Conservation (phyloP, 2,329 filamentous ascomycete species). For the Fusarium sp. region DNA sequence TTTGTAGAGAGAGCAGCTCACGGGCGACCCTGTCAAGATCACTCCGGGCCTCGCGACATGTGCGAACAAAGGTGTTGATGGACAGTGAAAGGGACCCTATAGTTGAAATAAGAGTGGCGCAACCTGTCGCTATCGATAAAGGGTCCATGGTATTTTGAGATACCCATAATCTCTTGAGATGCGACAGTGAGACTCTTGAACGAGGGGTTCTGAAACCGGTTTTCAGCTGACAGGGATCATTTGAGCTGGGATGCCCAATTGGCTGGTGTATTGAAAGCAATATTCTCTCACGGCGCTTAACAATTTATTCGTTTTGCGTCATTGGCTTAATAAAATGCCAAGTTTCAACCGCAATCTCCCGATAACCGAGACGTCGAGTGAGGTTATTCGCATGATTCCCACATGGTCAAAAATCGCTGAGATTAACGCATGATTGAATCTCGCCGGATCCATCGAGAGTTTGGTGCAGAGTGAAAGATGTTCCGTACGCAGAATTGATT, state of each 20-base stretch:
- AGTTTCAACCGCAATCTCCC: too few species aligned
- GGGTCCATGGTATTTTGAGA: not conserved
- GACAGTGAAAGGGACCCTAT: not conserved
- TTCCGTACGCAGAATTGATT: fast-evolving
- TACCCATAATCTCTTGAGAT: not conserved
- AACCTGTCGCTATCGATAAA: not conserved
- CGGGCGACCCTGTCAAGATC: not conserved
- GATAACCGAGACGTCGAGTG: not conserved
- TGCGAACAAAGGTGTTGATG: not conserved
- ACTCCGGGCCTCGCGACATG: not conserved
- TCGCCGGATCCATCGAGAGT: too few species aligned
- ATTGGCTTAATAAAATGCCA: not conserved
- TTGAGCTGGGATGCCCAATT: not conserved
- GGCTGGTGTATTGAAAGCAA: not conserved
- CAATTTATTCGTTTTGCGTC: not conserved
- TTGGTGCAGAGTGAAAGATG: not conserved
- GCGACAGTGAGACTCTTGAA: not conserved
- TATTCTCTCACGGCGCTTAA: not conserved
- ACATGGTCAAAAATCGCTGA: too few species aligned
- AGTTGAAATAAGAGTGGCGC: not conserved
- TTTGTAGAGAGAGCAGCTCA: not conserved
- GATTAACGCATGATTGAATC: not conserved
- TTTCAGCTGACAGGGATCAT: not conserved
- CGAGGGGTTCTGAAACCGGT: not conserved
- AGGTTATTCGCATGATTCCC: not conserved